A percentile compares a stretch with the other conserved stretches of the same genome.
Conservation (phyloP, 306 rosid genomes). For the Prunus dulcis region DNA sequence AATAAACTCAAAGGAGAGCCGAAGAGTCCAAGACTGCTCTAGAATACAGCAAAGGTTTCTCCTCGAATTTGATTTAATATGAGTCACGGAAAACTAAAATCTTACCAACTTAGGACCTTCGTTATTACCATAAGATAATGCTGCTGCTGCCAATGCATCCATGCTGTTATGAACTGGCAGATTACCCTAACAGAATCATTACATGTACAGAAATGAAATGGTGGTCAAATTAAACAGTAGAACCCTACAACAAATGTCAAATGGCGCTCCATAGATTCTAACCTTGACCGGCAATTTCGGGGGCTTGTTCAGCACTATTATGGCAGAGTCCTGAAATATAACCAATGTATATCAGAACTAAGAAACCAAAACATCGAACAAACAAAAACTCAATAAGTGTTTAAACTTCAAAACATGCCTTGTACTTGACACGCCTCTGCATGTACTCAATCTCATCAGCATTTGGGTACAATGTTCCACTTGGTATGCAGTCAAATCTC, state of each 20-base stretch:
- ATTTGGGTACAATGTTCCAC: constrained; percentile 91
- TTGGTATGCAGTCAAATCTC: constrained; percentile 85
- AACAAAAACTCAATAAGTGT: constrained; percentile 14
- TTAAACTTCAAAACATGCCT: constrained; percentile 44
- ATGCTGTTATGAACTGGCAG: constrained; percentile 90
- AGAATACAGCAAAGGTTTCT: not conserved
- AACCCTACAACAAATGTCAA: constrained; percentile 13
- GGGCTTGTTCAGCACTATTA: constrained; percentile 86
- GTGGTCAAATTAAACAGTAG: not conserved
- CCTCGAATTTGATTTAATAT: not conserved
- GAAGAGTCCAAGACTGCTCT: not conserved
- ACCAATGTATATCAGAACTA: not conserved
- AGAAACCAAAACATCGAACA: constrained; percentile 23
- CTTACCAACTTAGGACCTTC: constrained; percentile 93
- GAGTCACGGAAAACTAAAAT: constrained; percentile 9
- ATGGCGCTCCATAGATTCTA: constrained; percentile 20
- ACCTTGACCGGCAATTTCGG: constrained; percentile 95
- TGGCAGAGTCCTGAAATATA: constrained; percentile 67
- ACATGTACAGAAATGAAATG: constrained; percentile 22
- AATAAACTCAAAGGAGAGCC: not conserved
- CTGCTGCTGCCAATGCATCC: constrained; percentile 98
- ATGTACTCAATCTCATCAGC: constrained; percentile 91
- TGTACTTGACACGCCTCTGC: constrained; percentile 89
- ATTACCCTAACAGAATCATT: constrained; percentile 65
- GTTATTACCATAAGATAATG: constrained; percentile 72